Base-by-base conservation (phyloP, 805 yeast genomes). In the Ogataea methylovora region DNA sequence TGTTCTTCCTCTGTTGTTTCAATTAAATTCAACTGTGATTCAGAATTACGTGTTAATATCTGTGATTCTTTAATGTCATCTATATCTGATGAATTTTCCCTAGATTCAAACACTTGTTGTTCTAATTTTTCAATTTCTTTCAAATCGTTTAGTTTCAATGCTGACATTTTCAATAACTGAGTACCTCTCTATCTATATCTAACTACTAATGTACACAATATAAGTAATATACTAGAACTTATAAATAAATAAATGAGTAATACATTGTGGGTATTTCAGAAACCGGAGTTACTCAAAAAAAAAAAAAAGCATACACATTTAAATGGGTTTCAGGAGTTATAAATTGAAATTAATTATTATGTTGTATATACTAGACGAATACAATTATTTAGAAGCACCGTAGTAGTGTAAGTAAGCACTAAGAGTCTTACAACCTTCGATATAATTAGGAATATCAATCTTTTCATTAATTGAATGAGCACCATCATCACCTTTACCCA, bases 401-500 rank as follows among this genome's bases (percentile, higher is more conserved):
- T 82, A 82, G 66, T 81, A 88, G 63, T 92, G 97, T 56, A 92
- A 70, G 63, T 87, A 92, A 14, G 97, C 95, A 45, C 90, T 80
- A 62, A 90, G 73, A 11, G 95, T 83, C 70, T 92, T 92, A 54
- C 84, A 78, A 45, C 99, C 99, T 53, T 84, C 84, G 47, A 92
- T 78, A 63, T 84, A 92, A 70, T 92, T 92, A 44, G 82, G 65
- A 34, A 87, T 68, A 57, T 94, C 84, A 50, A 92, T 65, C 68
- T 92, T 92, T 67, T 92, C 99, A 57, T 92, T 92, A 52, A 92
- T 87, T 16, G 96, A 86, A 61, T 92, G 99, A 30, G 99, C 98
- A 50, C 98, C 98, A 55, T 92, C 99, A 58, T 92, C 97, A 47
- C 98, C 98, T 65, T 94, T 82, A 45, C 99, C 99, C 83, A 92